Base-by-base conservation (phyloP, 2,329 filamentous ascomycete species). In the Colletotrichum tofieldiae region DNA sequence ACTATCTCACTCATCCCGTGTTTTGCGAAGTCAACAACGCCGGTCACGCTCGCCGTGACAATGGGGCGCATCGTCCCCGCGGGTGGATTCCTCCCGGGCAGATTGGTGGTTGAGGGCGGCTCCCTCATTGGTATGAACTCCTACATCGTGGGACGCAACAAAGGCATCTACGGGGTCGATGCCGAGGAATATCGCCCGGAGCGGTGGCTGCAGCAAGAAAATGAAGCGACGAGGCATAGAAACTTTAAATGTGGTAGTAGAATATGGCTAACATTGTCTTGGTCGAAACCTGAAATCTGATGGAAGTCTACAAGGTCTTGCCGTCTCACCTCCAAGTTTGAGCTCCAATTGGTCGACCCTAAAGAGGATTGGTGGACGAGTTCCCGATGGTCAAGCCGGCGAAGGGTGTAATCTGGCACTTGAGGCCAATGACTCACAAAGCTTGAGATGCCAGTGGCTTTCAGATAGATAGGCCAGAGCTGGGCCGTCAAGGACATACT, bases 31-130 rank as follows among this genome's bases (percentile, higher is more conserved):
- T 78, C 0, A 76, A 83, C 67, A 75, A 78, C 5, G 75, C 73
- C 11, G 69, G 77, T 3, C 82, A 85, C 71, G 79, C 78, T 88
- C 2, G 84, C 81, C 12, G 82, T 88, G 74, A 76, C 84, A 5
- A 80, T 90, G 20, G 86, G 89, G 76, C 85, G 88, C 1, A 77
- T 86, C 23, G 87, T 89, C 0, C 87, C 87, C 1, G 55, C 75
- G 0, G 77, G 75, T 6, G 84, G 86, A 0, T 75, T 84, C 0
- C 79, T 85, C 3, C 79, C 81, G 1, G 79, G 82, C 59, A 82
- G 83, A 3, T 76, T 76, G 3, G 75, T 80, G 41, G 75, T 85
- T 4, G 81, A 82, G 0, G 76, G 75, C 0, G 83, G 83, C 5
- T 80, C 80, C 0, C 77, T 80, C n/a, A 80, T 86, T 0, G 84